Conservation (phyloP, 2,329 filamentous ascomycete genomes). For the Zasmidium cellare region DNA sequence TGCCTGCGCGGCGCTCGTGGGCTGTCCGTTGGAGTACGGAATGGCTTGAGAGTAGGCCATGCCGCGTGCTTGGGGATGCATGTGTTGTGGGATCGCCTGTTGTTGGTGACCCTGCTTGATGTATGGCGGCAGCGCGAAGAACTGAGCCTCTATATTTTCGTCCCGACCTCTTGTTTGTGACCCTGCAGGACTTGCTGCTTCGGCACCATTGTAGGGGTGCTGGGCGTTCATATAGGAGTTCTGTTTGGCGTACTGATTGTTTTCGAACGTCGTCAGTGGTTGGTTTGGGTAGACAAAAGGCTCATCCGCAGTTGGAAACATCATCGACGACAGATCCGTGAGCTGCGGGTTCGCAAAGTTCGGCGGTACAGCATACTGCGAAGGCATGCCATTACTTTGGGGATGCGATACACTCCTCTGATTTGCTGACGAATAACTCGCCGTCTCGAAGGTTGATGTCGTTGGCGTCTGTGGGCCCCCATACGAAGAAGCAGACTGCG, state of each 20-base stretch:
- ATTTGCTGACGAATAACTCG: slow-evolving; percentile 11
- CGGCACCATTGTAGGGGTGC: slow-evolving; percentile 18
- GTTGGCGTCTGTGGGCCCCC: slow-evolving; percentile 29
- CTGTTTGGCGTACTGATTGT: slow-evolving; percentile 36
- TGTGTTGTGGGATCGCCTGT: slow-evolving; percentile 18
- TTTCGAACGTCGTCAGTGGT: slow-evolving; percentile 62
- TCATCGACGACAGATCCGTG: slow-evolving; percentile 72
- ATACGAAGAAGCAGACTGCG: slow-evolving; percentile 25
- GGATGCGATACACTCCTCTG: slow-evolving; percentile 21
- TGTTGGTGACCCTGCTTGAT: slow-evolving; percentile 55
- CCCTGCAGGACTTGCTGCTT: slow-evolving; percentile 8
- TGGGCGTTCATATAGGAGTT: slow-evolving; percentile 12
- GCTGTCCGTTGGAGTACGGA: slow-evolving; percentile 22
- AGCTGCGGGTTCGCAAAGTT: slow-evolving; percentile 48
- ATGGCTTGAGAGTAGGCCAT: slow-evolving; percentile 17
- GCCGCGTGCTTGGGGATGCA: slow-evolving; percentile 22
- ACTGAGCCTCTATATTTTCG: slow-evolving; percentile 71
- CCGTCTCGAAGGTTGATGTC: slow-evolving; percentile 22
- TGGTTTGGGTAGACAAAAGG: slow-evolving; percentile 80
- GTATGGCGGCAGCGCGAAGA: slow-evolving; percentile 72
- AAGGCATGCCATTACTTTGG: slow-evolving; percentile 19
- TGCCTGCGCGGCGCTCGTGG: slow-evolving; percentile 15
- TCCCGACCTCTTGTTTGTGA: slow-evolving; percentile 22
- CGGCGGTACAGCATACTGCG: slow-evolving; percentile 24
- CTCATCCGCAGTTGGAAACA: slow-evolving; percentile 71